Base-by-base conservation (phyloP, 768 basidiomycete species). In the Rhodosporidiobolus odoratus region DNA sequence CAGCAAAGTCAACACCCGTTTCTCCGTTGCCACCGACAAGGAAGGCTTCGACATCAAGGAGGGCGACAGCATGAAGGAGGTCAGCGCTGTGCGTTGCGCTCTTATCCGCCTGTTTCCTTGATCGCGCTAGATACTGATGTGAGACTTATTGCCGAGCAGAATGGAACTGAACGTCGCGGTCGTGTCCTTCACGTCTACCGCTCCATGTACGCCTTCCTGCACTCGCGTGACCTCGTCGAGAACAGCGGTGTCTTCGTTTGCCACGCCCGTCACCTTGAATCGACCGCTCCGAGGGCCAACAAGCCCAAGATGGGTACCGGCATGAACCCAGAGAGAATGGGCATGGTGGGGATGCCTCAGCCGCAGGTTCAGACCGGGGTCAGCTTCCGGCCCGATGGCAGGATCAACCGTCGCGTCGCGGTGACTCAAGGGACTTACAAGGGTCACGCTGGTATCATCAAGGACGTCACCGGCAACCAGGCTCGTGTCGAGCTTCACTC, bases 191-290 rank as follows among this genome's bases (percentile, higher is more conserved):
- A 97, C 77, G 92, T 93, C 52, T 89, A 95, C 79, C 92, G 95
- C 78, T 92, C 93, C 0, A 88, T 91, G 80, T 95, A 87, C 76
- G 92, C 91, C 5, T 99, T 97, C 84, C 81, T 98, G 56, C 89
- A 94, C 81, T 95, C 94, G 76, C 88, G 94, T 21, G 93, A 97
- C 60, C 84, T 91, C 62, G 77, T 84, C 27, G 93, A 97, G 80
- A 93, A 98, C 76, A 89, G 91, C 30, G 96, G 96, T 67, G 88
- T 98, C 35, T 99, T 94, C 77, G 92, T 99, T 60, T 90, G 92
- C 0, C 88, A 92, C 45, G 86, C 91, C 21, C 87, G 90, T 50
- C 86, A 88, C 3, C 83, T 97, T 53, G 86, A 85, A 2, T 94
- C 93, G 17, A 81, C 92, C 30, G 91, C 93, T 1, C 92, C 94